phyloP scores from a whole-genome alignment of 257 asterid genomes.

The Solanum ossicruentum region DNA sequence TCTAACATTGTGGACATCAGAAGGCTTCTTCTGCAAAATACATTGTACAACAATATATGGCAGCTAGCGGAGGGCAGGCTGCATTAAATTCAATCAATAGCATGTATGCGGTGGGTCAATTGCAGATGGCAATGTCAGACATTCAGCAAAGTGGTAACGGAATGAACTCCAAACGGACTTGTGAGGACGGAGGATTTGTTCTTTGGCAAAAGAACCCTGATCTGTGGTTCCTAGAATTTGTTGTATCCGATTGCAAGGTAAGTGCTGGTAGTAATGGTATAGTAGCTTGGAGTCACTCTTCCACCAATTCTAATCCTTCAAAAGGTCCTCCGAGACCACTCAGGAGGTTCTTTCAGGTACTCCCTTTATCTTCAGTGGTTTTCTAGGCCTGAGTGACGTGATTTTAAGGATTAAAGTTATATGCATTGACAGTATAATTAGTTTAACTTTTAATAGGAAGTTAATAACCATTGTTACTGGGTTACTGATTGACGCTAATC shows the following conservation, averaged over 20 bases:
- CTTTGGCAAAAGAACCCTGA: slow-evolving; percentile 93
- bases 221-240: slow-evolving; percentile 80
- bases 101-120: slow-evolving; percentile 91
- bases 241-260: slow-evolving; percentile 56
- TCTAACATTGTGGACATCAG: slow-evolving; percentile 15
- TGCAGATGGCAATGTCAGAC: slow-evolving; percentile 52
- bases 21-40: slow-evolving; percentile 79
- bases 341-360: slow-evolving; percentile 86
- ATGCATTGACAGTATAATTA: background rate
- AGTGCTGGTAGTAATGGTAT: slow-evolving; percentile 87
- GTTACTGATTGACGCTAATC: background rate
- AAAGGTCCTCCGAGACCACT: slow-evolving; percentile 87
- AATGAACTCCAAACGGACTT: background rate
- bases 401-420: background rate
- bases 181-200: slow-evolving; percentile 80
- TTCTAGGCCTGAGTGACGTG: background rate
- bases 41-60: slow-evolving; percentile 85
- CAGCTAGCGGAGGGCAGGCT: slow-evolving; percentile 78
- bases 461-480: background rate
- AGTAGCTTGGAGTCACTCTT: slow-evolving; percentile 74
- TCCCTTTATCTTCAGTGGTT: background rate
- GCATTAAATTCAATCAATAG: slow-evolving; percentile 44
- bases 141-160: slow-evolving; percentile 11
- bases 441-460: background rate
- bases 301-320: slow-evolving; percentile 34